Conservation (phyloP, 1,139 yeast genomes). For the Suzukiozyma palmioleophila region DNA sequence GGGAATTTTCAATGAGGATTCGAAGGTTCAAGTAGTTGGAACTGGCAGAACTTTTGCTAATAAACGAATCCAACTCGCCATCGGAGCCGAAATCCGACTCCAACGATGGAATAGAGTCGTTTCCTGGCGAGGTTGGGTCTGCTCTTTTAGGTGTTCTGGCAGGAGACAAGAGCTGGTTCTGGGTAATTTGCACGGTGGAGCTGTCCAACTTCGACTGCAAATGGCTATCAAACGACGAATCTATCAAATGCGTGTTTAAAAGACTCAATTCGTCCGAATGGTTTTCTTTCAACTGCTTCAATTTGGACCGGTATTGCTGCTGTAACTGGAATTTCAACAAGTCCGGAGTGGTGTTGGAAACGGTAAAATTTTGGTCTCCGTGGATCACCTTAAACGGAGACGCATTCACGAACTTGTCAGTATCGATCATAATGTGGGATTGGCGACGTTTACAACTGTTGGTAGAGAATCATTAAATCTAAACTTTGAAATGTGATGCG, state of each 20-base stretch:
- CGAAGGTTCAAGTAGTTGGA: slow-evolving; percentile 36
- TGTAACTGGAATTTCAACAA: slow-evolving; percentile 43
- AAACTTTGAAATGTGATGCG: no score
- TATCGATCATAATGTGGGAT: slow-evolving; percentile 24
- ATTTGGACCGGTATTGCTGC: slow-evolving; percentile 33
- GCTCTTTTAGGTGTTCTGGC: slow-evolving; percentile 18
- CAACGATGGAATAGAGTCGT: slow-evolving; percentile 7
- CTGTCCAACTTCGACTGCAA: slow-evolving; percentile 32
- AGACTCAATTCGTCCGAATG: slow-evolving; percentile 14
- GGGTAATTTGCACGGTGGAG: slow-evolving; percentile 1
- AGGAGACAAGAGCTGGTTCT: slow-evolving; percentile 10
- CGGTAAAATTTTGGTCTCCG: slow-evolving; percentile 25
- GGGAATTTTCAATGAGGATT: slow-evolving; percentile 41
- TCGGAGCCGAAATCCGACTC: slow-evolving; percentile 14
- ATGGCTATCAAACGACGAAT: slow-evolving; percentile 33
- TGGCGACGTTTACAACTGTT: neutral
- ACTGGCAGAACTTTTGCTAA: slow-evolving; percentile 7
- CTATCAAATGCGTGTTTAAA: slow-evolving; percentile 21
- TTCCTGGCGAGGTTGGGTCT: neutral
- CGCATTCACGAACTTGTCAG: slow-evolving; percentile 15
- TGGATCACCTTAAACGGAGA: slow-evolving; percentile 38
- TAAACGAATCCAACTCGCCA: slow-evolving; percentile 15
- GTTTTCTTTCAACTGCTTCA: slow-evolving; percentile 19
- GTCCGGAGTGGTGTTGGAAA: slow-evolving; percentile 39
- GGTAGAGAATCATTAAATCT: no score